Conservation (phyloP, 495 filamentous ascomycete genomes). For the Chaetomidium leptoderma region DNA sequence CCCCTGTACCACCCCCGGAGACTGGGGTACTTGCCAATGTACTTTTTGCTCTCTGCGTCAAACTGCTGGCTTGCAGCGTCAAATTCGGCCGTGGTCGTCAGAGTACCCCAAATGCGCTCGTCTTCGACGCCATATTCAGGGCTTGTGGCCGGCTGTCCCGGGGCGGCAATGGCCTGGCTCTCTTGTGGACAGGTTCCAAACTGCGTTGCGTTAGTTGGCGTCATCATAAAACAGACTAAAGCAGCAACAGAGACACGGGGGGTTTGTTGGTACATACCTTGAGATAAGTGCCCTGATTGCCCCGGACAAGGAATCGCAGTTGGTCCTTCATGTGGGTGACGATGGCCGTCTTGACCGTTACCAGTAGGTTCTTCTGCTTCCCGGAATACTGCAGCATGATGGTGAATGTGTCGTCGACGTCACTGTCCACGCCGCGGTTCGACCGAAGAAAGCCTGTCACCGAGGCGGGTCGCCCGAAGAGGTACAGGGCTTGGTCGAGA, state of each 20-base stretch:
- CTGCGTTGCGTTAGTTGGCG: slow-evolving; percentile 17
- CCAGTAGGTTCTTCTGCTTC: slow-evolving; percentile 30
- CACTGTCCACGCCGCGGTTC: slow-evolving; percentile 46
- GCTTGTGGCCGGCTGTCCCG: slow-evolving; percentile 41
- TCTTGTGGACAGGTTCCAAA: slow-evolving; percentile 66
- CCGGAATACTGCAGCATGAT: slow-evolving; percentile 37
- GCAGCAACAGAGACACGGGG: not conserved
- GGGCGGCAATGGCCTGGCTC: slow-evolving; percentile 53
- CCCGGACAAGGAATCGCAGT: slow-evolving; percentile 63
- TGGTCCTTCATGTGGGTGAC: slow-evolving; percentile 61
- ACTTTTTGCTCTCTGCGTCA: slow-evolving; percentile 25
- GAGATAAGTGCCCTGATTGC: slow-evolving; percentile 63
- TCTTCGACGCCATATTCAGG: slow-evolving; percentile 55
- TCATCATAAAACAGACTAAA: not conserved
- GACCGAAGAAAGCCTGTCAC: slow-evolving; percentile 63
- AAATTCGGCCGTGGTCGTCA: slow-evolving; percentile 33
- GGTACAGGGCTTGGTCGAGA: slow-evolving; percentile 63
- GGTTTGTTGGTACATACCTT: slow-evolving; percentile 39
- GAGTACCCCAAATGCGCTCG: slow-evolving; percentile 31
- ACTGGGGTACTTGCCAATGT: slow-evolving; percentile 33
- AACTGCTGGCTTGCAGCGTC: slow-evolving; percentile 21
- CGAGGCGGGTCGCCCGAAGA: slow-evolving; percentile 60
- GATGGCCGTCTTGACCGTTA: slow-evolving; percentile 51
- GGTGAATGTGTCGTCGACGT: slow-evolving; percentile 36
- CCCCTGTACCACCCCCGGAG: slow-evolving; percentile 53